phyloP scores from a whole-genome alignment of 1,284 basidiomycete genomes.

The Inonotus hispidus region DNA sequence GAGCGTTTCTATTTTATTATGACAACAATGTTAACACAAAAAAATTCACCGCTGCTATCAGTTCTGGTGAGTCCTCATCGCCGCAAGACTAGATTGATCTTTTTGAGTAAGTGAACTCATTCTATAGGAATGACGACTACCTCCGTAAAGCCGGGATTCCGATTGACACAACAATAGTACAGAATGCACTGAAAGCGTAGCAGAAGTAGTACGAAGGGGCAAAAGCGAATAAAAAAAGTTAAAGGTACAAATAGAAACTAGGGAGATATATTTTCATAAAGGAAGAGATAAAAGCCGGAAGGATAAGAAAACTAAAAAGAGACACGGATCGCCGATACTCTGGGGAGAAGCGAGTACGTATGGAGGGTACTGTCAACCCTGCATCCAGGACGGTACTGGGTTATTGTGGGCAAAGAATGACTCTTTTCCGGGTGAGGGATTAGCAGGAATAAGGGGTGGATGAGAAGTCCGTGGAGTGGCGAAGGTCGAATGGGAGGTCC shows the following conservation, averaged over 20 bases:
- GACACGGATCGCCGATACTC: neutral
- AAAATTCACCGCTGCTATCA: neutral
- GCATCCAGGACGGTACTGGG: neutral
- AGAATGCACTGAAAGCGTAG: slow-evolving; percentile 16
- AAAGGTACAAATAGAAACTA: neutral
- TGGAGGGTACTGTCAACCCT: neutral
- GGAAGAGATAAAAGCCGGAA: neutral
- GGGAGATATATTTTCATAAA: too few species aligned
- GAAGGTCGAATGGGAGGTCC: slow-evolving; percentile 1
- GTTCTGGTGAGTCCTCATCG: slow-evolving; percentile 15
- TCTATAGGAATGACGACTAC: slow-evolving; percentile 18
- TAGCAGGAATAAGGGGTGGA: neutral
- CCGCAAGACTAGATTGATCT: neutral
- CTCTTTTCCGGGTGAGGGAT: neutral
- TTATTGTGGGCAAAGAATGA: neutral
- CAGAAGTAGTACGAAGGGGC: neutral
- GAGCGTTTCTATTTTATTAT: neutral
- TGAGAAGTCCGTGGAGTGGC: slow-evolving; percentile 12
- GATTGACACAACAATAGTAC: slow-evolving; percentile 16
- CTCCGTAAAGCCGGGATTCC: slow-evolving; percentile 17
- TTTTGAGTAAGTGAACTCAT: neutral
- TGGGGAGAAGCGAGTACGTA: too few species aligned
- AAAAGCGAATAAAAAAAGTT: neutral
- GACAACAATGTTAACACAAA: too few species aligned
- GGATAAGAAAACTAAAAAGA: neutral